Percentiles rank a stretch among this genome's conserved stretches.
Conservation (phyloP, 2,329 filamentous ascomycete genomes). For the Sarocladium kiliense region DNA sequence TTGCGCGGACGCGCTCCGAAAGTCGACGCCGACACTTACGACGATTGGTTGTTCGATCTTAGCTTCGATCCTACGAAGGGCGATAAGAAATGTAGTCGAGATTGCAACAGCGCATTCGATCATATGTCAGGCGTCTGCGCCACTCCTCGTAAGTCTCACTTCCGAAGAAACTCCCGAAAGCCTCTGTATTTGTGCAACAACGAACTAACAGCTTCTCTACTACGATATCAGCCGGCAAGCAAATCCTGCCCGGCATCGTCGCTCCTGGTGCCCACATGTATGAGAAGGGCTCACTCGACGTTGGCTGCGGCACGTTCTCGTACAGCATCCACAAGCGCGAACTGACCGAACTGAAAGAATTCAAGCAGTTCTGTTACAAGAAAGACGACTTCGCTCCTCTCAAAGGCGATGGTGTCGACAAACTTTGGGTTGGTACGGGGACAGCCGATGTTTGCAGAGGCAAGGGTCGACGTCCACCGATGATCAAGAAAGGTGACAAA, state of each 20-base stretch:
- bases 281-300: neutral
- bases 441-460: neutral
- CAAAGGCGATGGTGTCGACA: neutral
- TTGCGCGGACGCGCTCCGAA: neutral
- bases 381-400: neutral
- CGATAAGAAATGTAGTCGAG: neutral
- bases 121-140: neutral
- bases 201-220: neutral
- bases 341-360: neutral
- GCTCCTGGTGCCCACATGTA: neutral
- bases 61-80: neutral
- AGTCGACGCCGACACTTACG: neutral
- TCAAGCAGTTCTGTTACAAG: neutral
- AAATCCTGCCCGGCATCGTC: neutral
- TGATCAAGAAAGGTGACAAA: constrained; percentile 5
- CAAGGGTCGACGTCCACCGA: neutral
- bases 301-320: neutral
- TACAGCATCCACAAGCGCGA: neutral
- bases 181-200: too few species aligned
- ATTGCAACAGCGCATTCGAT: neutral
- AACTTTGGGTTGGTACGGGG: neutral
- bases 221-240: neutral
- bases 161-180: too few species aligned
- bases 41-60: neutral
- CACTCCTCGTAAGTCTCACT: neutral